A percentile compares a stretch with the other conserved stretches of the same genome.
Evolutionary conservation across 1,284 basidiomycete genomes (phyloP).

Genomic region (Moesziomyces sp.): DNA sequence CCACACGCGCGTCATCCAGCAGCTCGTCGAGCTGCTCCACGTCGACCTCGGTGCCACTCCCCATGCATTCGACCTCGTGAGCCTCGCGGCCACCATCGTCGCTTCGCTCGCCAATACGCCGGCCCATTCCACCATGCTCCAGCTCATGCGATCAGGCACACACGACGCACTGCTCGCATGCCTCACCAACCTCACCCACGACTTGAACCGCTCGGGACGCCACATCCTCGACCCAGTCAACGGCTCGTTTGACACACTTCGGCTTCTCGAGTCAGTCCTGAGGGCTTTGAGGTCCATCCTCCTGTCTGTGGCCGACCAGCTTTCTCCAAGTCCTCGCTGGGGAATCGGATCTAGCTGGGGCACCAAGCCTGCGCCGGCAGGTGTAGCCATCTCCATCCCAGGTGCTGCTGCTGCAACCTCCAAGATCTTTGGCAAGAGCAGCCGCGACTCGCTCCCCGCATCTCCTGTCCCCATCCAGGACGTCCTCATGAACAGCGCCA

Average conservation of each 20-base stretch:
- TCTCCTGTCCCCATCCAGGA: constrained; percentile 19
- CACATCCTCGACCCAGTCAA: constrained; percentile 23
- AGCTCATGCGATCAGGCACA: constrained; percentile 39
- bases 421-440: constrained; percentile 49
- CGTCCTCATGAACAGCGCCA: constrained; percentile 38
- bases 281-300: constrained; percentile 56
- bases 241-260: constrained; percentile 14
- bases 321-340: constrained; percentile 56
- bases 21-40: constrained; percentile 39
- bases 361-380: constrained; percentile 26
- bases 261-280: constrained; percentile 46
- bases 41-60: constrained; percentile 28
- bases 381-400: constrained; percentile 27
- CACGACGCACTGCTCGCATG: constrained; percentile 45
- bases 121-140: constrained; percentile 34
- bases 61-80: constrained; percentile 34
- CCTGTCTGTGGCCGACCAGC: constrained; percentile 55
- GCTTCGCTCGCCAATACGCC: constrained; percentile 50
- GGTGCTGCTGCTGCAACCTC: constrained; percentile 26
- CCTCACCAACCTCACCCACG: constrained; percentile 25
- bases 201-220: constrained; percentile 10
- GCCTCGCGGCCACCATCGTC: constrained; percentile 44
- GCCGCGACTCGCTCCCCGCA: constrained; percentile 13
- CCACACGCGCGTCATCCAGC: constrained; percentile 35
- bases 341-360: constrained; percentile 59